phyloP scores from a whole-genome alignment of 176 grass and related monocot genomes.

The Microstegium vimineum region DNA sequence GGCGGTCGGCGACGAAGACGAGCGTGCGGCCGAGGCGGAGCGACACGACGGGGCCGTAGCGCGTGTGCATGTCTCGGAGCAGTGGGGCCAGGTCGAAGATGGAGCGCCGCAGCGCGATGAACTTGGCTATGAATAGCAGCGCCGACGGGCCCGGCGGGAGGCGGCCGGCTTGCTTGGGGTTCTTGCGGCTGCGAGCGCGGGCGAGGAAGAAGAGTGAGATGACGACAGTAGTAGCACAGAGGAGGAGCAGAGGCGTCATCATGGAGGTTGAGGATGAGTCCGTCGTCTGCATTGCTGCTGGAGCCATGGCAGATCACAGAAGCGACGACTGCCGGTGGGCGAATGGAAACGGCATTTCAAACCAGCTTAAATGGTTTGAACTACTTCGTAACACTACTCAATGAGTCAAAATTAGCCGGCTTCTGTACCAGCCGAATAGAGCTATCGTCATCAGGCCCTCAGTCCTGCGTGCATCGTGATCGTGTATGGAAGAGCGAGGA shows the following conservation, averaged over 20 bases:
- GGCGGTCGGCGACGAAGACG: constrained; percentile 59
- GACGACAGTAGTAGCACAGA: neutral
- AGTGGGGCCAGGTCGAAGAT: constrained; percentile 36
- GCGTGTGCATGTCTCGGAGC: constrained; percentile 37
- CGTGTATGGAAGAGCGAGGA: no score
- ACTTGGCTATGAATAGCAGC: constrained; percentile 31
- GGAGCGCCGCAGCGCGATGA: constrained; percentile 36
- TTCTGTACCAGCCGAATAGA: no score
- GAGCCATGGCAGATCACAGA: neutral
- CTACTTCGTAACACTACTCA: no score
- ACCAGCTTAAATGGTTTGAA: no score
- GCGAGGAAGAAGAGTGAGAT: neutral
- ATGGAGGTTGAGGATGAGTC: neutral
- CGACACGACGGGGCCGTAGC: constrained; percentile 42
- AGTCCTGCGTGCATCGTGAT: no score
- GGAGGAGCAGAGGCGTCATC: neutral
- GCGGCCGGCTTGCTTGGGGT: neutral
- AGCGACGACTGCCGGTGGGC: no score
- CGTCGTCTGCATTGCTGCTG: neutral
- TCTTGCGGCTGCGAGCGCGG: neutral
- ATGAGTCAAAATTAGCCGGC: no score
- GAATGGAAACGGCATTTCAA: no score
- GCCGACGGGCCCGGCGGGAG: constrained; percentile 49
- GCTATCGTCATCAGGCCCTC: no score
- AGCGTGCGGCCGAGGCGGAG: constrained; percentile 31